Percentiles rank a stretch among this genome's conserved stretches.
These are phyloP conservation scores for Daldinia grandis DNA, from an alignment of 495 filamentous ascomycete species.

Conservation along the genomic window DNA sequence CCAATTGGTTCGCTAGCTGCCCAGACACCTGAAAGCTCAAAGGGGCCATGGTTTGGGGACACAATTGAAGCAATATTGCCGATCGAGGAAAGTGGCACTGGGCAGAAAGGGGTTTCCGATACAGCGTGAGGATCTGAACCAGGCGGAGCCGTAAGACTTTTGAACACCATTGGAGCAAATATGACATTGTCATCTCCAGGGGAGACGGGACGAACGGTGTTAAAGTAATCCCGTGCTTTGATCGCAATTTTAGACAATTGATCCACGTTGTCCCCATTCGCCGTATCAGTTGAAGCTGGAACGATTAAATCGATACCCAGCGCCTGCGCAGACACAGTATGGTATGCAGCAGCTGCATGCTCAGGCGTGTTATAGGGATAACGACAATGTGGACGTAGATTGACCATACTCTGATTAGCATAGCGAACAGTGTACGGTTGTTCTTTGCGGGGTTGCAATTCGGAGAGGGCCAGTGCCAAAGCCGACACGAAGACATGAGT, in stretches of 20 bases:
- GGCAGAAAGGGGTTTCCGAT: slow-evolving; percentile 25
- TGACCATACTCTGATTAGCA: slow-evolving; percentile 47
- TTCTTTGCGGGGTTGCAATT: slow-evolving; percentile 28
- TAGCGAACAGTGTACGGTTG: slow-evolving; percentile 37
- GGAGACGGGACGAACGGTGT: slow-evolving; percentile 17
- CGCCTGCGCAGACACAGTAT: slow-evolving; percentile 40
- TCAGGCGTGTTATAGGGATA: slow-evolving; percentile 39
- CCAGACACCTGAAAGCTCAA: slow-evolving; percentile 21
- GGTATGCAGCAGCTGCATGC: slow-evolving; percentile 46
- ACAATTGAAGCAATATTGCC: slow-evolving; percentile 28
- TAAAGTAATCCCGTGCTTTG: slow-evolving; percentile 28
- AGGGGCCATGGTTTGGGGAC: slow-evolving; percentile 2
- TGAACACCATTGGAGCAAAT: slow-evolving; percentile 24
- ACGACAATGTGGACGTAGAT: slow-evolving; percentile 41
- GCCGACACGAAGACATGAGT: slow-evolving; percentile 50
- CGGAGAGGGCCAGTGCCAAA: slow-evolving; percentile 42
- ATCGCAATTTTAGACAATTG: slow-evolving; percentile 6
- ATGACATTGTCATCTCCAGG: slow-evolving; percentile 16
- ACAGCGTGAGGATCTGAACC: slow-evolving; percentile 22
- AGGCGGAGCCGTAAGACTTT: slow-evolving; percentile 12
- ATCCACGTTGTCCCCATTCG: background rate
- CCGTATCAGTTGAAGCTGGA: background rate
- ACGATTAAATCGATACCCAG: slow-evolving; percentile 33
- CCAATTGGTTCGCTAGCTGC: slow-evolving; percentile 30
- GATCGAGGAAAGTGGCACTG: slow-evolving; percentile 29